Evolutionary conservation across 2,329 filamentous ascomycete species (phyloP).

Genomic region (Cladosporium sp.): DNA sequence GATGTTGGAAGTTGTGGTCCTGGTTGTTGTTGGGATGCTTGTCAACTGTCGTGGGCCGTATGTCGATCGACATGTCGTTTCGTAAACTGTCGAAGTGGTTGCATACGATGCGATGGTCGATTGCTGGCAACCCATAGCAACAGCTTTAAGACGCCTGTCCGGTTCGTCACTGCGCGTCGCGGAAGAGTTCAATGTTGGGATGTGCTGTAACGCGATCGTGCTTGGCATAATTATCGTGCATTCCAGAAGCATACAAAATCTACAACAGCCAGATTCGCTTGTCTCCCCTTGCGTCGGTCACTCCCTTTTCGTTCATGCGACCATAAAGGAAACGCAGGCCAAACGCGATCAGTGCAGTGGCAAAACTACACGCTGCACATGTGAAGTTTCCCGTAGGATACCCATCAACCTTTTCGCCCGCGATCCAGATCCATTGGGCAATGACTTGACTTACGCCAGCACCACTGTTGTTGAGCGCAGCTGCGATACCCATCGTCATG

Average conservation of each 20-base stretch:
- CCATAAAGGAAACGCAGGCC: slow-evolving; percentile 33
- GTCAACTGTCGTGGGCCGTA: neutral
- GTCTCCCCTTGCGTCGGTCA: slow-evolving; percentile 27
- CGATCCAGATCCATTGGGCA: slow-evolving; percentile 44
- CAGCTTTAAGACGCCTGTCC: neutral
- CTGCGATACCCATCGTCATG: slow-evolving; percentile 40
- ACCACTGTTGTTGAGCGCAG: slow-evolving; percentile 41
- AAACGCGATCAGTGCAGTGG: slow-evolving; percentile 30
- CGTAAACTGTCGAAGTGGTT: neutral
- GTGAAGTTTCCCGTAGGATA: slow-evolving; percentile 45
- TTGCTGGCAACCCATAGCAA: neutral
- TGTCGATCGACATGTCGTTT: neutral
- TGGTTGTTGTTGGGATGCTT: neutral
- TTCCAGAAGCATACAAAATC: neutral
- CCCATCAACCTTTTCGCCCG: slow-evolving; percentile 31
- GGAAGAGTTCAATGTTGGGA: neutral
- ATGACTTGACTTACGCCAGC: slow-evolving; percentile 43
- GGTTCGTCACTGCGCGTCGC: neutral
- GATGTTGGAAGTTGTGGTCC: neutral
- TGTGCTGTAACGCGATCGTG: neutral
- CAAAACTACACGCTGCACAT: slow-evolving; percentile 42
- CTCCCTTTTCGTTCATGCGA: slow-evolving; percentile 29
- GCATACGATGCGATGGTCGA: neutral
- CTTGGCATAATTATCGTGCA: neutral
- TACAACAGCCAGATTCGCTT: slow-evolving; percentile 30